Evolutionary conservation across 2,329 filamentous ascomycete species (phyloP), one percentile per base, ranked within the genome.

Genomic region (Epichloe brachyelytri): DNA sequence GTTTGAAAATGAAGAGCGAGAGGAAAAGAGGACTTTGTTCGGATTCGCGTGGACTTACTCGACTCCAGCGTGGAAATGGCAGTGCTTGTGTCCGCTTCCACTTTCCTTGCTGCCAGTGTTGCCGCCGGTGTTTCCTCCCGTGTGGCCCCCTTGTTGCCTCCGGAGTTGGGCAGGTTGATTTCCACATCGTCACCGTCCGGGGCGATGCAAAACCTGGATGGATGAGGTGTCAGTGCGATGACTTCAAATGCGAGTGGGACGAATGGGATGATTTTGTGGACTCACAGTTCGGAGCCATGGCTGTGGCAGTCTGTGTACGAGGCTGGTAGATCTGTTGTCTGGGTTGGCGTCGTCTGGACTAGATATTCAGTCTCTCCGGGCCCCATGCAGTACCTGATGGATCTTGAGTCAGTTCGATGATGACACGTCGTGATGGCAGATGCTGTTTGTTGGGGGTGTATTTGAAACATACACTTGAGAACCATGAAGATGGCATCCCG

Each of bases 61-160:
- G 20, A 88, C 80, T 38, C 84, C 84, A 10, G 83, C 83, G 58
- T 89, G 85, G 64, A 84, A 86, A 60, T 89, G 85, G 57, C 58
- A 60, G 39, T 59, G 49, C 33, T 48, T 50, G 43, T 53, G 48
- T 30, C 36, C 39, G 26, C 36, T 44, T 8, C 30, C 40, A 8
- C 45, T 49, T 61, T 4, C 56, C 56, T 39, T 19, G 43, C 17
- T 19, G 37, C n/a, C 20, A 26, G 20, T 43, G 17, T 38, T 36
- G 38, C 22, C 38, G 26, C 53, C 48, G 2, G 51, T 45, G 5
- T 56, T 51, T 43, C 53, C 49, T 19, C 19, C 39, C 12, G 39
- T 37, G 40, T 58, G 50, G n/a, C 48, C 8, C 51, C 41, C 11
- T 63, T 58, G 5, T 56, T 56, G 14, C 55, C 53, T 4, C 56